Base-by-base conservation (phyloP, 75 land plant genomes). In the Cupressus sempervirens region DNA sequence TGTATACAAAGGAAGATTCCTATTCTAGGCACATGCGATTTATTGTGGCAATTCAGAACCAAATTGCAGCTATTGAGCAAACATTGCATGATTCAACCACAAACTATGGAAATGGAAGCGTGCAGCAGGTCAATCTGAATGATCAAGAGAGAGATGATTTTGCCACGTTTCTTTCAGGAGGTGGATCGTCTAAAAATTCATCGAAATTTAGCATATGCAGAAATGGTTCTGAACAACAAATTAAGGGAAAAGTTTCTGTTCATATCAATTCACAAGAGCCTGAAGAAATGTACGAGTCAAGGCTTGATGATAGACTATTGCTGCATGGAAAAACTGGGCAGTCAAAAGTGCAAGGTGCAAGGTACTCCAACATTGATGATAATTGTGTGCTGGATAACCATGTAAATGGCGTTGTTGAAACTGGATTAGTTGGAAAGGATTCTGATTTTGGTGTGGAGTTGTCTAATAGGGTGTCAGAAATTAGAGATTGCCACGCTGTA, bases 41-140 rank as follows among this genome's bases (percentile, higher is more conserved):
- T 83, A 85, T 93, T 35, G 43, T 54, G 82, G 93, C 94, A 2
- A 92, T 93, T 48, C 88, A 85, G 41, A 89, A 88, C 45, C 94
- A 93, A 86, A 82, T 93, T 41, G 12, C 38, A 73, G 75, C 81
- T 15, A 88, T 92, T 23, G 93, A 92, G 88, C 86, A 83, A 82
- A 68, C 48, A 75, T 45, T 90, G 76, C 54, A 68, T 45, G 79
- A 84, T 14, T 41, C 85, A 75, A 74, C 85, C 18, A 68, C 70
- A 53, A 83, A 76, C 50, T 32, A 89, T 62, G 45, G 72, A 26
- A 36, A 82, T n/a, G 62, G 20, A 38, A 85, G 72, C 41, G 7
- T 65, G 70, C 86, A 84, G 38, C 68, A 80, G 81, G 82, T 56
- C 32, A 81, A 85, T 83, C 85, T 86, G 20, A 84, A 89, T 89